Evolutionary conservation across 441 rosid genomes (phyloP).

Genomic region (Oxalis stricta): DNA sequence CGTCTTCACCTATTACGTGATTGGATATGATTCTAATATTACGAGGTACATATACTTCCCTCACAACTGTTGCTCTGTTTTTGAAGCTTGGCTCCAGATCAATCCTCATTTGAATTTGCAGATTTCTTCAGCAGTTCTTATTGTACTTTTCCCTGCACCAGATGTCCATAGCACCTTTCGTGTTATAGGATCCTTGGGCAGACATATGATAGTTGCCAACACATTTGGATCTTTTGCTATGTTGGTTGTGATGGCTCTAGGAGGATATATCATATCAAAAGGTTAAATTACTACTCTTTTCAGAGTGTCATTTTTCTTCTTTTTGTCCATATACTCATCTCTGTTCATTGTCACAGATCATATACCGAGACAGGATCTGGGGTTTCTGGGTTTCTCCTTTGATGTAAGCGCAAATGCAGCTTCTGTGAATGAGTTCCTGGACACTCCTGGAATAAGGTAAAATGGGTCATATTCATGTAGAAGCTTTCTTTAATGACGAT

Average conservation of each 20-base stretch:
- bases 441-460: constrained; percentile 79
- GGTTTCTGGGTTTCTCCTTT: constrained; percentile 95
- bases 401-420: constrained; percentile 95
- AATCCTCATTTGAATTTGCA: constrained; percentile 27
- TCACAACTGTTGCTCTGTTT: neutral
- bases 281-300: constrained; percentile 28
- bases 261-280: constrained; percentile 81
- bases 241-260: constrained; percentile 94
- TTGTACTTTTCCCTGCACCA: constrained; percentile 81
- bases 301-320: neutral
- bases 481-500: neutral
- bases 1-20: constrained; percentile 66
- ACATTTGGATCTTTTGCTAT: constrained; percentile 96
- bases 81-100: constrained; percentile 2
- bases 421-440: constrained; percentile 92
- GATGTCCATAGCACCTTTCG: constrained; percentile 83
- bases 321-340: constrained; percentile 2
- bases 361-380: constrained; percentile 91
- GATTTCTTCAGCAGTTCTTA: constrained; percentile 71
- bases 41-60: constrained; percentile 33
- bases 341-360: constrained; percentile 35
- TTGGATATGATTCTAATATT: constrained; percentile 78
- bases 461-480: neutral
- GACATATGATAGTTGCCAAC: constrained; percentile 88
- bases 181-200: constrained; percentile 87